Base-by-base conservation (phyloP, 345 rosid genomes). In the Boechera divaricarpa region DNA sequence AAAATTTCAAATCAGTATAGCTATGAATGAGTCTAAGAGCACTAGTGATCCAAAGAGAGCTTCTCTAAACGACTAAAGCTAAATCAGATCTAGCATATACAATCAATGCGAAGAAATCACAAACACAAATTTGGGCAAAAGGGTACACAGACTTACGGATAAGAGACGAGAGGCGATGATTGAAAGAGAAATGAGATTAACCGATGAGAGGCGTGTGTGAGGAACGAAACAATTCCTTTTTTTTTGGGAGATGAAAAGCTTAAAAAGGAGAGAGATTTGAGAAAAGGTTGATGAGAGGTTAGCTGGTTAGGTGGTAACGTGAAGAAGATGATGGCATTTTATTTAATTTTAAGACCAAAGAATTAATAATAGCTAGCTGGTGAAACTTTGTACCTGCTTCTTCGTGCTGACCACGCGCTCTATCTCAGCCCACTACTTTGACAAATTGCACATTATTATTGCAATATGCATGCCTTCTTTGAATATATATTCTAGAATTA, bases 361-460 rank as follows among this genome's bases (percentile, higher is more conserved):
- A 32, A 18, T 6, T 0, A 16, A 9, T 0, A 3, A 5, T 31
- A 7, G 18, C 0, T 7, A 68, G 73, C 73, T 67, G 73, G 7
- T 67, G 59, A 42, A 2, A 57, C 42, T 36, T 67, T 51, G 36
- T 13, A 39, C 18, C 56, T 61, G 55, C 47, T 73, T 70, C 71
- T 45, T 26, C 67, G 80, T 77, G 80, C 71, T 70, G 8, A 70
- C 76, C 80, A 77, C 80, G 80, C 80, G 80, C 80, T 55, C 73
- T 35, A 4, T 32, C 62, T 5, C 44, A 63, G 36, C 71, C 44
- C 11, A 26, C 70, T 56, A 9, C 38, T 64, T 77, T 77, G 81
- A 77, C 76, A 35, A 29, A 67, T 63, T 6, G 1, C 21, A 18
- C 48, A 18, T 31, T 18, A 16, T 49, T 39, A 35, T 0, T 47